A percentile compares a stretch with the other conserved stretches of the same genome.
phyloP scores from a whole-genome alignment of 805 yeast species.

The Lachancea meyersii region DNA sequence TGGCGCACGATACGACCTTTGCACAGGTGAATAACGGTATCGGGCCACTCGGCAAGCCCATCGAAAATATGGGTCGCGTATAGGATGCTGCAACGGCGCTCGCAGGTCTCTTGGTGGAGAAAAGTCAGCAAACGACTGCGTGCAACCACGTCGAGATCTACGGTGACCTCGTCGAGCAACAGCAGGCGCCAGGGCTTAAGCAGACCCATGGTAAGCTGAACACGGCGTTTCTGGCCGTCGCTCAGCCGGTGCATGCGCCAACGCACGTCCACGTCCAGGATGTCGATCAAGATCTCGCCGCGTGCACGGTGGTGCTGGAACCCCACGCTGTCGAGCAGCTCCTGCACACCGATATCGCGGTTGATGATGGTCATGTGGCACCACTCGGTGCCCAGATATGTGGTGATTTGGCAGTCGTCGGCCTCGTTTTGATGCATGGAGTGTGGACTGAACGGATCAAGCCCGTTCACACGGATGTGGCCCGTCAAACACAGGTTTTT shows the following conservation, averaged over 20 bases:
- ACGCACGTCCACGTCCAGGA: slow-evolving; percentile 75
- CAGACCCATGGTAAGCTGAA: slow-evolving; percentile 89
- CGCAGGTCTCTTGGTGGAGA: slow-evolving; percentile 63
- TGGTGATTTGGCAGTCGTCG: slow-evolving; percentile 45
- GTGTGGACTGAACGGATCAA: slow-evolving; percentile 74
- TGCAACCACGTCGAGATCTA: slow-evolving; percentile 90
- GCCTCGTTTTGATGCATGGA: slow-evolving; percentile 34
- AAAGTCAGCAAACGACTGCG: slow-evolving; percentile 68
- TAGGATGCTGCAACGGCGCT: slow-evolving; percentile 67
- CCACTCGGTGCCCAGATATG: slow-evolving; percentile 97
- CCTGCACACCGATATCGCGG: slow-evolving; percentile 82
- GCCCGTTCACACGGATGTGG: slow-evolving; percentile 63
- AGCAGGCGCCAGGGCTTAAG: slow-evolving; percentile 84
- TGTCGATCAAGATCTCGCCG: slow-evolving; percentile 64
- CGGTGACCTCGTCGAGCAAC: slow-evolving; percentile 93
- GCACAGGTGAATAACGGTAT: slow-evolving; percentile 69
- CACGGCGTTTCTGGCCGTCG: slow-evolving; percentile 94
- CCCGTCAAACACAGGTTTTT: slow-evolving; percentile 80
- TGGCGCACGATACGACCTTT: slow-evolving; percentile 49
- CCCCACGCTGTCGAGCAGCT: slow-evolving; percentile 75
- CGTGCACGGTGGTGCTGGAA: slow-evolving; percentile 69
- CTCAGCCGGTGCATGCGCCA: slow-evolving; percentile 93
- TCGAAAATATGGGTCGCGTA: slow-evolving; percentile 97
- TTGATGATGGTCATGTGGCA: slow-evolving; percentile 85
- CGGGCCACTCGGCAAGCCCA: slow-evolving; percentile 89